Base-by-base conservation (phyloP, 768 basidiomycete genomes). In the Macrocybe gigantea region DNA sequence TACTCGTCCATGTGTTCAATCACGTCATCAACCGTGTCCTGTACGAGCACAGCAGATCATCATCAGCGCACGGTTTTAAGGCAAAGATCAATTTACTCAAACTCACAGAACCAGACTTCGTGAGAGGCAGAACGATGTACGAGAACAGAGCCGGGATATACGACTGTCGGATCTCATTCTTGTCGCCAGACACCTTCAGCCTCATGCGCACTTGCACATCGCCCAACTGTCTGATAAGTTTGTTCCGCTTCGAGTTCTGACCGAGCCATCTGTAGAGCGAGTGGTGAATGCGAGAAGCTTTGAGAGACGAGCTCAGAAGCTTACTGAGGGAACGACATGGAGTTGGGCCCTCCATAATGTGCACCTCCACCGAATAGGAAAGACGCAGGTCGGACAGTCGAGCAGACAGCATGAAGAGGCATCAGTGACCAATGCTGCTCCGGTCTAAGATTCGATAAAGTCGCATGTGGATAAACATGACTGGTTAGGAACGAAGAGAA, bases 141-240 rank as follows among this genome's bases (percentile, higher is more conserved):
- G 86, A 83, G 65, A 82, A 88, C 53, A 99, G 63, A n/a, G 89
- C 79, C 2, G 96, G 93, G 46, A 98, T 71, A 61, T 99, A 99
- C 14, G 83, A 83, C 62, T 92, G 87, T 44, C 96, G 78, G 54
- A 98, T 91, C 64, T 98, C 95, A 5, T 74, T 64, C 65, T 87
- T 87, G 67, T 95, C 83, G 5, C 91, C 93, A 6, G 94, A 95
- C 0, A 93, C 89, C 58, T 85, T 88, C 49, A 98, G 76, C 2
- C 96, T 84, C 96, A 98, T 96, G 42, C 87, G 85, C 38, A 92
- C 88, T 64, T 98, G 95, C 7, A 97, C 83, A 50, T 99, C 96
- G 34, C 78, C 78, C 12, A 99, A 73, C 53, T 88, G 84, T 34
- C 94, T 78, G 47, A 62, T 72, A 0, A 97, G 76, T 58, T 95